Evolutionary conservation across 1,284 basidiomycete genomes (phyloP).

Genomic region (Cerioporus squamosus): DNA sequence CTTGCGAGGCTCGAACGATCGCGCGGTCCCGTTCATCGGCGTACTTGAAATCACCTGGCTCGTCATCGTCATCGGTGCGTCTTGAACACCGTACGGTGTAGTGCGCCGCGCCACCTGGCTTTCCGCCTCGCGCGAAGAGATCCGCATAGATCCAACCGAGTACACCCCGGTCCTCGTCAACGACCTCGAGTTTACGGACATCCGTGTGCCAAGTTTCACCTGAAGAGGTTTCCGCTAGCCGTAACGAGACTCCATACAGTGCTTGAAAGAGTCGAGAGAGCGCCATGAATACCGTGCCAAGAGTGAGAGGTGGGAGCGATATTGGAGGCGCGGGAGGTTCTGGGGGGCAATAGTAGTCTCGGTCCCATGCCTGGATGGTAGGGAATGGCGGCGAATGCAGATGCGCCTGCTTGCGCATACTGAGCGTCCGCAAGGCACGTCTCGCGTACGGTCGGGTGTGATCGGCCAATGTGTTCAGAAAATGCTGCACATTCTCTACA

Average conservation of each 20-base stretch:
- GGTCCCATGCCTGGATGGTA: constrained; percentile 88
- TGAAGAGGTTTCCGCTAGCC: constrained; percentile 64
- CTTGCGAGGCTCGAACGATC: constrained; percentile 48
- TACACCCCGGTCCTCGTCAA: constrained; percentile 84
- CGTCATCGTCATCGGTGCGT: constrained; percentile 90
- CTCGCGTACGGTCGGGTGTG: constrained; percentile 79
- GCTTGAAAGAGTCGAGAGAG: constrained; percentile 84
- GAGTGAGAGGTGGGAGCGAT: constrained; percentile 73
- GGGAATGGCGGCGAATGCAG: constrained; percentile 60
- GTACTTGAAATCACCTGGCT: constrained; percentile 60
- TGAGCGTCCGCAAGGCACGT: constrained; percentile 73
- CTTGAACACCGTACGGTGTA: constrained; percentile 97
- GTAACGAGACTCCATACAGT: constrained; percentile 87
- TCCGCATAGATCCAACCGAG: constrained; percentile 97
- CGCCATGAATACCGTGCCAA: constrained; percentile 87
- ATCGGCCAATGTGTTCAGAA: constrained; percentile 78
- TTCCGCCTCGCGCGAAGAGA: constrained; percentile 85
- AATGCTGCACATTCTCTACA: constrained; percentile 83
- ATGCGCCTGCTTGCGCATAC: constrained; percentile 75
- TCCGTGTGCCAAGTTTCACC: constrained; percentile 92
- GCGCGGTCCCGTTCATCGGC: constrained; percentile 41
- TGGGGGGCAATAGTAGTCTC: constrained; percentile 87
- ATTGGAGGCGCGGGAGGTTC: constrained; percentile 73
- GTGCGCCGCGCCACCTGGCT: constrained; percentile 92
- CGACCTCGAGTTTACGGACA: constrained; percentile 91